Conservation (phyloP, 257 asterid species). For the Lycium barbarum region DNA sequence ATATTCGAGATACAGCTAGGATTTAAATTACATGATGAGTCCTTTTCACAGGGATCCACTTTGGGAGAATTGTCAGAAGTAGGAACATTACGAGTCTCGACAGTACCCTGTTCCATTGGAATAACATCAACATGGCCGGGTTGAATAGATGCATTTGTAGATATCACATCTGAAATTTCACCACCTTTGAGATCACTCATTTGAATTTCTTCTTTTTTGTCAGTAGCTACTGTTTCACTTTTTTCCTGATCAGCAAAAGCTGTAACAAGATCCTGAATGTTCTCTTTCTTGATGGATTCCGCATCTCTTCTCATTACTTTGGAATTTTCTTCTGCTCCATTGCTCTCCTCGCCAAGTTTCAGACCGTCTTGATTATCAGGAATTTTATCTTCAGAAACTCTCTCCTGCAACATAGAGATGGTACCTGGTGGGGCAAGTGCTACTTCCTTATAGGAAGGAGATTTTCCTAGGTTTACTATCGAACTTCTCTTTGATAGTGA, state of each 20-base stretch:
- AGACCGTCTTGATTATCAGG: constrained; percentile 39
- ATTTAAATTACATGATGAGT: constrained; percentile 38
- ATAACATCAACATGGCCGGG: constrained; percentile 42
- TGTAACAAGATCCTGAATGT: constrained; percentile 38
- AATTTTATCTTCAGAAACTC: constrained; percentile 54
- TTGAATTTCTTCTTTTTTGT: constrained; percentile 48
- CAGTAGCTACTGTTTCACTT: constrained; percentile 50
- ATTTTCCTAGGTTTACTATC: constrained; percentile 80
- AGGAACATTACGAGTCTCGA: constrained; percentile 36
- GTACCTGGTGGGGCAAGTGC: constrained; percentile 98
- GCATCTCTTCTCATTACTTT: constrained; percentile 38
- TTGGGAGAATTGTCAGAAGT: constrained; percentile 47
- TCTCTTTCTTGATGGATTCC: constrained; percentile 51
- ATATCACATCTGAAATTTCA: constrained; percentile 40
- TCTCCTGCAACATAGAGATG: constrained; percentile 71
- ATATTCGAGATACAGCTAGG: constrained; percentile 42
- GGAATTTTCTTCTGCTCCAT: constrained; percentile 41
- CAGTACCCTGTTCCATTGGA: constrained; percentile 46
- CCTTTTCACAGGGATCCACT: constrained; percentile 46
- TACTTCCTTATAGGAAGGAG: constrained; percentile 98
- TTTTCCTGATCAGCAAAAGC: constrained; percentile 43
- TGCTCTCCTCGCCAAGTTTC: constrained; percentile 52
- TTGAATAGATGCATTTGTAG: constrained; percentile 44
- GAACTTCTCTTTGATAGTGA: constrained; percentile 67
- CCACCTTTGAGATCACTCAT: constrained; percentile 39